Percentiles rank a stretch among this genome's conserved stretches.
phyloP scores from a whole-genome alignment of 176 grass and related monocot species.

The Phoenix dactylifera region DNA sequence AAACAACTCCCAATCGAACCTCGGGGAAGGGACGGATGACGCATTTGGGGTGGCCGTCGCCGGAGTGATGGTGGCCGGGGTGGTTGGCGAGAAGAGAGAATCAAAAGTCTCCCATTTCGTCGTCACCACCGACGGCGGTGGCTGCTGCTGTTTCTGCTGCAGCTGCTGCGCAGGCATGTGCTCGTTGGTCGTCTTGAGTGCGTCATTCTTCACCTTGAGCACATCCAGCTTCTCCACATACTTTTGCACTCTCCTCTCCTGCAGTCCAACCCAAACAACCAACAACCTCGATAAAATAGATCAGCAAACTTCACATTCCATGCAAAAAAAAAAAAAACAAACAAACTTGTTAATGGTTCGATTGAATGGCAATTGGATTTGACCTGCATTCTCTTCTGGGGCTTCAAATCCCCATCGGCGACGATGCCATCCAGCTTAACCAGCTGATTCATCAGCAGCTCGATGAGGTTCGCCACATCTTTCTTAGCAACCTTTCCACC shows the following conservation, averaged over 20 bases:
- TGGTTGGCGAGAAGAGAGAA: slow-evolving; percentile 62
- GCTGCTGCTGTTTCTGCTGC: neutral
- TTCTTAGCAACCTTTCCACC: too few relatives aligned
- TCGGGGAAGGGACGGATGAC: slow-evolving; percentile 27
- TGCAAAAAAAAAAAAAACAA: too few relatives aligned
- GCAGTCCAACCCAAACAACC: neutral
- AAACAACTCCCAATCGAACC: slow-evolving; percentile 77
- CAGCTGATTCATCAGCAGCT: too few relatives aligned
- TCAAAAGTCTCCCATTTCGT: slow-evolving; percentile 76
- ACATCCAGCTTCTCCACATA: slow-evolving; percentile 71
- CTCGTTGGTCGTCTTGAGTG: slow-evolving; percentile 22
- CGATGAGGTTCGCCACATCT: too few relatives aligned
- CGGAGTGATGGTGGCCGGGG: slow-evolving; percentile 31
- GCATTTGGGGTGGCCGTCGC: slow-evolving; percentile 7
- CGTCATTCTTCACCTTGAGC: slow-evolving; percentile 51
- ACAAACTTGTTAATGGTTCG: too few relatives aligned
- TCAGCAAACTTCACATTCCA: too few relatives aligned
- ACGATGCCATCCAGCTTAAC: too few relatives aligned
- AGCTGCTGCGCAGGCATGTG: slow-evolving; percentile 7
- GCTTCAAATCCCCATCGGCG: too few relatives aligned
- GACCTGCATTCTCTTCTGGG: too few relatives aligned
- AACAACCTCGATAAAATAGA: too few relatives aligned
- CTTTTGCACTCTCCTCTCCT: slow-evolving; percentile 93
- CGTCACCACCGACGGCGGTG: slow-evolving; percentile 17
- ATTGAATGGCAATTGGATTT: too few relatives aligned